A percentile compares a stretch with the other conserved stretches of the same genome.
Evolutionary conservation across 805 yeast species (phyloP).

Genomic region (Candida maltosa): DNA sequence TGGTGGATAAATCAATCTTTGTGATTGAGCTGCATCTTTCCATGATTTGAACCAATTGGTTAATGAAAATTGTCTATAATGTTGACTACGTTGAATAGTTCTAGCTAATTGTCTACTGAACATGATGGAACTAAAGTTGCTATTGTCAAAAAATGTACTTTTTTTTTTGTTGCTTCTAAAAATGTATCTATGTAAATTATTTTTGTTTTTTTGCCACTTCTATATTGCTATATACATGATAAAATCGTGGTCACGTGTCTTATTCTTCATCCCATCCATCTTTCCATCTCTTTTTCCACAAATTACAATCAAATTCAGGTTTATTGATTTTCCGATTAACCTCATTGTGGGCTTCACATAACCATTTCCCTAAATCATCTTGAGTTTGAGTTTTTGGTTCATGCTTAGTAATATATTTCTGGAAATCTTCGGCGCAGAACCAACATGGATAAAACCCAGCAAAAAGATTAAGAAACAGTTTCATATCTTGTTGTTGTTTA

Average conservation of each 20-base stretch:
- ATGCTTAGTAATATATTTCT: constrained; percentile 48
- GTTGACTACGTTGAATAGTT: constrained; percentile 1
- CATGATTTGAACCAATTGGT: constrained; percentile 8
- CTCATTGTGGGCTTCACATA: constrained; percentile 91
- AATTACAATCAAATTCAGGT: constrained; percentile 77
- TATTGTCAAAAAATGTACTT: background rate
- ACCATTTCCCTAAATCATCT: constrained; percentile 84
- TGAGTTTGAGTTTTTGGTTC: constrained; percentile 62
- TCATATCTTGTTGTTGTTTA: constrained; percentile 68
- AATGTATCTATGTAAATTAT: no score
- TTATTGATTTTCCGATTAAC: constrained; percentile 89
- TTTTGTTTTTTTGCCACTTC: background rate
- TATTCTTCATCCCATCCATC: constrained; percentile 74
- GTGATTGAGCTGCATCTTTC: constrained; percentile 9
- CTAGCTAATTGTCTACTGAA: constrained; percentile 7
- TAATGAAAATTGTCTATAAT: constrained; percentile 5
- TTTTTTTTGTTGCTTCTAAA: no score
- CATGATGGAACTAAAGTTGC: no score
- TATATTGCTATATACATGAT: constrained; percentile 1
- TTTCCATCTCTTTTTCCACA: constrained; percentile 93
- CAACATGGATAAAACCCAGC: constrained; percentile 88
- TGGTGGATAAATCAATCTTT: constrained; percentile 39
- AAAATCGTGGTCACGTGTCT: background rate
- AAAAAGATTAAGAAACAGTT: constrained; percentile 64
- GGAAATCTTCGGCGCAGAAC: constrained; percentile 87